Conservation (phyloP, 306 rosid species). For the Hylodesmum podocarpum region DNA sequence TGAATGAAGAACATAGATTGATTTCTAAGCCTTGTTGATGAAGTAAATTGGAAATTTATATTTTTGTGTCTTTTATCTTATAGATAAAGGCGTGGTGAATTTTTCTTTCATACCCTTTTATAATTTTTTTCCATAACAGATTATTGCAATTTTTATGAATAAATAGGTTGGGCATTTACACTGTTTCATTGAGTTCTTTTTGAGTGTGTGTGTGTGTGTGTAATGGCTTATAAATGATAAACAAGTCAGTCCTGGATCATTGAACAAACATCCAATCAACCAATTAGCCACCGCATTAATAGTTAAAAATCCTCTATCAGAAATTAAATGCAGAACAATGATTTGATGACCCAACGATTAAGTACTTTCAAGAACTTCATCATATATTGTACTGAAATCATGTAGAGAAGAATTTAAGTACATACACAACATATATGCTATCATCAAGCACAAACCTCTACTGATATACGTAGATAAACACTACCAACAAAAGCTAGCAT, state of each 20-base stretch:
- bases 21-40: not conserved
- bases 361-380: not conserved
- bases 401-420: not conserved
- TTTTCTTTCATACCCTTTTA: too few species aligned
- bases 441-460: constrained; percentile 8
- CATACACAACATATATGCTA: not conserved
- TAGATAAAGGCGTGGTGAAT: too few species aligned
- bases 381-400: not conserved
- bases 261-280: too few species aligned
- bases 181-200: too few species aligned
- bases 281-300: not conserved
- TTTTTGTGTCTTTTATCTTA: not conserved
- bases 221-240: too few species aligned
- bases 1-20: not conserved
- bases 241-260: too few species aligned
- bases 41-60: not conserved
- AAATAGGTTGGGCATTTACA: too few species aligned
- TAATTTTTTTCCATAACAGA: too few species aligned
- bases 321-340: constrained; percentile 5
- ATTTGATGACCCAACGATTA: constrained; percentile 3
- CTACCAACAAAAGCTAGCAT: not conserved
- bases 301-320: not conserved
- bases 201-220: too few species aligned
- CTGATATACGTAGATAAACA: not conserved
- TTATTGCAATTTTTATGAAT: too few species aligned